Conservation (phyloP, 805 yeast species). For the Ogataea naganishii region DNA sequence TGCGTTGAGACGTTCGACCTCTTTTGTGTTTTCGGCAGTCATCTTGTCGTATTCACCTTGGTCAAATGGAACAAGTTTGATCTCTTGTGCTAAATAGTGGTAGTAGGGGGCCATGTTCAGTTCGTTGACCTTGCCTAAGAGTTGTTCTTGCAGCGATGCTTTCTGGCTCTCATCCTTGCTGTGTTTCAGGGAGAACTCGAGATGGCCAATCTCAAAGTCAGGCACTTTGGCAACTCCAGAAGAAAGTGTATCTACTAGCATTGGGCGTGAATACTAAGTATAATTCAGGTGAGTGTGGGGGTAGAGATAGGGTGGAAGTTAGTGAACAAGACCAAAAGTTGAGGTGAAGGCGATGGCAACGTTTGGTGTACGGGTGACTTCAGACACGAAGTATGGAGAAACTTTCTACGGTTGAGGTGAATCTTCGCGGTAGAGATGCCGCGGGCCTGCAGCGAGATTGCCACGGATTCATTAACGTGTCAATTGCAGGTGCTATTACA, state of each 20-base stretch:
- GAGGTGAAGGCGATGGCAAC: too few relatives aligned
- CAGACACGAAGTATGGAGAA: too few relatives aligned
- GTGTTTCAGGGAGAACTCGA: slow-evolving; percentile 54
- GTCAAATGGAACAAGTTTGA: slow-evolving; percentile 47
- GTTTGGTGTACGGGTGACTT: too few relatives aligned
- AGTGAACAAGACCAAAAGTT: too few relatives aligned
- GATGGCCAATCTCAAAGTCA: slow-evolving; percentile 73
- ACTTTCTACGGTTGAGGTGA: too few relatives aligned
- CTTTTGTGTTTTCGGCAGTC: slow-evolving; percentile 42
- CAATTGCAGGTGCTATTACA: too few relatives aligned
- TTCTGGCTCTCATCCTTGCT: slow-evolving; percentile 21
- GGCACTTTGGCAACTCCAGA: slow-evolving; percentile 60
- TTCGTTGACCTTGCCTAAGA: slow-evolving; percentile 45
- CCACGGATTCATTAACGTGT: too few relatives aligned
- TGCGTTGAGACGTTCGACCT: slow-evolving; percentile 44
- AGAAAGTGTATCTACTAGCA: slow-evolving; percentile 29
- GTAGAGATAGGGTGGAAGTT: neutral
- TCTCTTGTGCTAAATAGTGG: slow-evolving; percentile 48
- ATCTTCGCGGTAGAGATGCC: too few relatives aligned
- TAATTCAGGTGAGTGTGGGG: neutral
- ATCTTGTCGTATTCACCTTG: slow-evolving; percentile 44
- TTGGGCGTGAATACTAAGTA: slow-evolving; percentile 3
- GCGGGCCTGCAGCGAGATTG: too few relatives aligned
- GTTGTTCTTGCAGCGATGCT: slow-evolving; percentile 35
- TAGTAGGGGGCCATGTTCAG: slow-evolving; percentile 80